A percentile compares a stretch with the other conserved stretches of the same genome.
These are phyloP conservation scores for Diaporthe vexans DNA, from an alignment of 2,329 filamentous ascomycete species.

Conservation along the genomic window DNA sequence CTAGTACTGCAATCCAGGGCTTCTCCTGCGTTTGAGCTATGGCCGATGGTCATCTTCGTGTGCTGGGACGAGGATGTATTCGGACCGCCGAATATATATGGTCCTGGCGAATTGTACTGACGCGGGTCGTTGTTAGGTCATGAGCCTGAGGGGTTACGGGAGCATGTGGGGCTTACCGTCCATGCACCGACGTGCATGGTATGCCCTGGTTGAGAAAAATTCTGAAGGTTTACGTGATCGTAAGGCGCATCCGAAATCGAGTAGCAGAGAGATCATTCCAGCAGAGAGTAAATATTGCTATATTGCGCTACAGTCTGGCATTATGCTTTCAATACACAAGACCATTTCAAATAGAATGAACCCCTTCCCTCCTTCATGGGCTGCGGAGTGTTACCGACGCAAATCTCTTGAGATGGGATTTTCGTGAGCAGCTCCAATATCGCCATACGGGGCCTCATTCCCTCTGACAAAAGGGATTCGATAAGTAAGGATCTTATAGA, in stretches of 20 bases:
- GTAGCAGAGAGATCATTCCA: neutral
- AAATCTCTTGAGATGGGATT: too few relatives aligned
- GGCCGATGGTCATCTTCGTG: neutral
- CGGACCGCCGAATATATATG: too few relatives aligned
- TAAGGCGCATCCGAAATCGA: too few relatives aligned
- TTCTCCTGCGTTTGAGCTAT: neutral
- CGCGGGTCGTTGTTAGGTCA: neutral
- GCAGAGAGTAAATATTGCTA: neutral
- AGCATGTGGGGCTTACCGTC: neutral
- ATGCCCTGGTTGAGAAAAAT: too few relatives aligned
- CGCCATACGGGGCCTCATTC: neutral
- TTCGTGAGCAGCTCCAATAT: neutral
- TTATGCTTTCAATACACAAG: too few relatives aligned
- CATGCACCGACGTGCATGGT: too few relatives aligned
- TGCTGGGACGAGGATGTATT: neutral
- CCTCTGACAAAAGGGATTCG: neutral
- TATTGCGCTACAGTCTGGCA: neutral
- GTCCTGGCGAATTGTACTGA: too few relatives aligned
- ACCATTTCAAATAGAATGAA: too few relatives aligned
- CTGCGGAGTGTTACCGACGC: too few relatives aligned
- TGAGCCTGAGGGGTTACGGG: slow-evolving; percentile 9
- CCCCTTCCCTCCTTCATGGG: too few relatives aligned
- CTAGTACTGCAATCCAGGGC: neutral
- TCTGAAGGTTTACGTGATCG: too few relatives aligned
- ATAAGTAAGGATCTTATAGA: neutral